Conservation (phyloP, 208 protist genomes). For the Trypanosomatidae sp. region DNA sequence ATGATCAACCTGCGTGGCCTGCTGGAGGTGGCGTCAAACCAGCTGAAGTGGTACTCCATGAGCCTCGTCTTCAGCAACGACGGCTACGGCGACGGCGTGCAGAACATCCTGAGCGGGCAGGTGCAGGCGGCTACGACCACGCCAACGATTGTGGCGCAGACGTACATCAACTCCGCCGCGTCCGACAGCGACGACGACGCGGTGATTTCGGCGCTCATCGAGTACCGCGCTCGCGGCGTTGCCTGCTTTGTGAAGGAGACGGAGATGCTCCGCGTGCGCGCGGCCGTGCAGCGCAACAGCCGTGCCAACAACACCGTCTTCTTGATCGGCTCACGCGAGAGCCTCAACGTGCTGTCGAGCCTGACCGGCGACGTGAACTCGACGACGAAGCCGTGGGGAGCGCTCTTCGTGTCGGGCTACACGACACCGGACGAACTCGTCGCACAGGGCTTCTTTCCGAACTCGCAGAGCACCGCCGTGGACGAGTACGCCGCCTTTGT, state of each 20-base stretch:
- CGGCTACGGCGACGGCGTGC: slow-evolving; percentile 62
- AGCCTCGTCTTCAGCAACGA: slow-evolving; percentile 61
- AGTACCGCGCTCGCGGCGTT: slow-evolving; percentile 48
- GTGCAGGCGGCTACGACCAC: slow-evolving; percentile 42
- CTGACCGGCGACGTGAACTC: slow-evolving; percentile 35
- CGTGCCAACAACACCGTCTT: slow-evolving; percentile 40
- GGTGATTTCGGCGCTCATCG: slow-evolving; percentile 40
- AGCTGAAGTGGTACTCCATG: slow-evolving; percentile 74
- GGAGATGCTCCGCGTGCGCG: slow-evolving; percentile 51
- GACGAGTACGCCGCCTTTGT: slow-evolving; percentile 77
- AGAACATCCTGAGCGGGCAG: slow-evolving; percentile 37
- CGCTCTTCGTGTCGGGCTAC: slow-evolving; percentile 71
- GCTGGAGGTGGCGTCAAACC: slow-evolving; percentile 59
- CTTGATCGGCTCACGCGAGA: slow-evolving; percentile 63
- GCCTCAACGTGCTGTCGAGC: slow-evolving; percentile 52
- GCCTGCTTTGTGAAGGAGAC: slow-evolving; percentile 59
- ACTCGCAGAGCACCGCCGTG: slow-evolving; percentile 15
- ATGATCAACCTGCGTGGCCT: slow-evolving; percentile 65
- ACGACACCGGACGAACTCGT: slow-evolving; percentile 41
- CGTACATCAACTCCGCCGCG: slow-evolving; percentile 47
- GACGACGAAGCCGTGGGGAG: slow-evolving; percentile 45
- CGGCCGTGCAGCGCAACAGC: slow-evolving; percentile 40
- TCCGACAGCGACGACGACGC: slow-evolving; percentile 60
- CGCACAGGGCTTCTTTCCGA: slow-evolving; percentile 44
- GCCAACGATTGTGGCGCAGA: slow-evolving; percentile 66